Base-by-base conservation (phyloP, 2,329 filamentous ascomycete species). In the Diaporthe velutina region DNA sequence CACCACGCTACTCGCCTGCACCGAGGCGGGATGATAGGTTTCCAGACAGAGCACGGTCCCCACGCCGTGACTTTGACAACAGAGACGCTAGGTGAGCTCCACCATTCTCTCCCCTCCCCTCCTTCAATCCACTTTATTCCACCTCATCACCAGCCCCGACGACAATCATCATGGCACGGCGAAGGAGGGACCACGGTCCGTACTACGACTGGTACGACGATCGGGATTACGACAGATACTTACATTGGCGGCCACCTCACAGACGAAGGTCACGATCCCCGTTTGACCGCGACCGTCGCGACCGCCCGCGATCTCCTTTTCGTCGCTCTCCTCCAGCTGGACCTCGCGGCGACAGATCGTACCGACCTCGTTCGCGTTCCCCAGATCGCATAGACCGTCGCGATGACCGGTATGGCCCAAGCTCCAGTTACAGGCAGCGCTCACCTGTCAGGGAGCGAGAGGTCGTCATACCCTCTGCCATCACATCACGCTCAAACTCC, bases 191-290 rank as follows among this genome's bases (percentile, higher is more conserved):
- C n/a, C 3, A 52, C 48, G 45, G 8, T 33, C 48, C 22, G 13
- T 54, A 68, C 33, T 9, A 28, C n/a, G 19, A 40, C n/a, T 8
- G n/a, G 48, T 68, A 68, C 45, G 48, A 40, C 48, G 64, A 15
- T 22, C 33, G 33, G 22, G 64, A 42, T n/a, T 38, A 50, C 22
- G 22, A 64, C 19, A 64, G 57, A 45, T 61, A 74, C 64, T 74
- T 38, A 71, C 58, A 57, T 50, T 70, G 58, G 70, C 61, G 60
- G 30, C 25, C 54, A 71, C 35, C 75, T 45, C 74, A 76, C 77
- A 89, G 88, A 81, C 85, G 88, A 76, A 85, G 89, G 78, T 91
- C 90, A 33, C 85, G 90, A 64, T 91, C 89, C 45, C 89, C 89
- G 1, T 86, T 85, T 74, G 84, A 84, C 52, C 83, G 87, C 79